Evolutionary conservation across 257 asterid genomes (phyloP).

Genomic region (Scutellaria baicalensis): DNA sequence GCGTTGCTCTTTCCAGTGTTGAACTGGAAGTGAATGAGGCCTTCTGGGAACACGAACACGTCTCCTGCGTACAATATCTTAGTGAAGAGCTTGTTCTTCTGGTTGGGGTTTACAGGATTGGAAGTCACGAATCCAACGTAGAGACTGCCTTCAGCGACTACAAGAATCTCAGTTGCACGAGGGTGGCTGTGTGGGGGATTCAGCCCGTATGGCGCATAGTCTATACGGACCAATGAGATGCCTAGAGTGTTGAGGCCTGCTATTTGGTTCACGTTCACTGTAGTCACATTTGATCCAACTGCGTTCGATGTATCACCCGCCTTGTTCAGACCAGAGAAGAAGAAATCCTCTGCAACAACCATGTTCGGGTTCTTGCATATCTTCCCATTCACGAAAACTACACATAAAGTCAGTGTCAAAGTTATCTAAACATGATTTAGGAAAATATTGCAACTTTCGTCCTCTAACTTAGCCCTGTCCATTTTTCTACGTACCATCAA

Average conservation of each 20-base stretch:
- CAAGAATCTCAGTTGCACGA: slow-evolving; percentile 26
- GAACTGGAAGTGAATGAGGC: too few species aligned
- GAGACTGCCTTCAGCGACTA: neutral
- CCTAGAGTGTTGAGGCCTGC: slow-evolving; percentile 37
- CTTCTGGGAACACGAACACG: too few species aligned
- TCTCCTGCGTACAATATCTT: too few species aligned
- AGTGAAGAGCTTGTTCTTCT: too few species aligned
- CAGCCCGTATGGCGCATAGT: slow-evolving; percentile 18
- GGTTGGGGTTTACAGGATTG: too few species aligned
- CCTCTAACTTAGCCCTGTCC: too few species aligned
- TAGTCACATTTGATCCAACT: slow-evolving; percentile 15
- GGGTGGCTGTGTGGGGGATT: slow-evolving; percentile 34
- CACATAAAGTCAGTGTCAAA: too few species aligned
- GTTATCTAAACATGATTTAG: too few species aligned
- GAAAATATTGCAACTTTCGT: too few species aligned
- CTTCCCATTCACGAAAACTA: slow-evolving; percentile 25
- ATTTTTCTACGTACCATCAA: too few species aligned
- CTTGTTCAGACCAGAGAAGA: slow-evolving; percentile 16
- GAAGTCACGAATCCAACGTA: too few species aligned
- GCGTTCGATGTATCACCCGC: slow-evolving; percentile 14
- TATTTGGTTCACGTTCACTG: slow-evolving; percentile 18
- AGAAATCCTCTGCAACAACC: slow-evolving; percentile 18
- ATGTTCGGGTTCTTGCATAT: slow-evolving; percentile 24
- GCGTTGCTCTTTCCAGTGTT: too few species aligned
- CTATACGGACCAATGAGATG: slow-evolving; percentile 16